These are phyloP conservation scores for Phialemonium atrogriseum DNA, from an alignment of 2,329 filamentous ascomycete genomes.

Conservation along the genomic window DNA sequence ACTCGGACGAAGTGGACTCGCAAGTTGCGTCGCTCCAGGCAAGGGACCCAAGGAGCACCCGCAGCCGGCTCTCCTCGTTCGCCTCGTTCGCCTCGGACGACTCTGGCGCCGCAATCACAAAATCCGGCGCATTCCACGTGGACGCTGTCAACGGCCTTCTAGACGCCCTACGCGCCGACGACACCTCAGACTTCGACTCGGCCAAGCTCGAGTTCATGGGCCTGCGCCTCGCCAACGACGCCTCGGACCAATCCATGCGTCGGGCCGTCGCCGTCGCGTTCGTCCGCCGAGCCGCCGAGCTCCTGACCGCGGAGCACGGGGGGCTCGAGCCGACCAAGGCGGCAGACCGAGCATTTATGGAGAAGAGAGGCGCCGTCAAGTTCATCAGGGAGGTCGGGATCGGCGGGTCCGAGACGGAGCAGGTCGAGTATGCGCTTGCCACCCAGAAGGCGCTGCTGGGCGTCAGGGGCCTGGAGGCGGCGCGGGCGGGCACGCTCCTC, in stretches of 20 bases:
- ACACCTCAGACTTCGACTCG: slow-evolving; percentile 69
- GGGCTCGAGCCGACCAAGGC: slow-evolving; percentile 53
- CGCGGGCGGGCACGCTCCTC: slow-evolving; percentile 53
- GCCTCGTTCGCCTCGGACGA: slow-evolving; percentile 49
- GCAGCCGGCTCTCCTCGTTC: slow-evolving; percentile 52
- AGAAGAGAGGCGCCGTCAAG: slow-evolving; percentile 41
- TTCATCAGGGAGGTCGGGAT: slow-evolving; percentile 54
- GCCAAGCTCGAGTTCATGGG: slow-evolving; percentile 87
- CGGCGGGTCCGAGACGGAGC: slow-evolving; percentile 56
- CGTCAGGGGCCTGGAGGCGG: slow-evolving; percentile 46
- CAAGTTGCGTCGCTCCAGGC: slow-evolving; percentile 34
- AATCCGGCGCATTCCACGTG: slow-evolving; percentile 60
- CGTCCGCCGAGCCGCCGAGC: slow-evolving; percentile 68
- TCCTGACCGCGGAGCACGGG: slow-evolving; percentile 45
- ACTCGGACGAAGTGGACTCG: slow-evolving; percentile 53
- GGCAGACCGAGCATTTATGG: slow-evolving; percentile 51
- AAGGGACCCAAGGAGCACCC: slow-evolving; percentile 14
- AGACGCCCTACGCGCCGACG: slow-evolving; percentile 69
- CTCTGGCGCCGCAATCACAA: slow-evolving; percentile 42
- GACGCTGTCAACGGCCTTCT: slow-evolving; percentile 83
- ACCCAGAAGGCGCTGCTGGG: slow-evolving; percentile 72
- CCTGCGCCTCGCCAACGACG: slow-evolving; percentile 83
- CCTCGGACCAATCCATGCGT: slow-evolving; percentile 81
- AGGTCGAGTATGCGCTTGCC: slow-evolving; percentile 75
- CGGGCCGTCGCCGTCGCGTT: slow-evolving; percentile 80